Conservation (phyloP, 129 eudicot genomes). For the Saposhnikovia divaricata region DNA sequence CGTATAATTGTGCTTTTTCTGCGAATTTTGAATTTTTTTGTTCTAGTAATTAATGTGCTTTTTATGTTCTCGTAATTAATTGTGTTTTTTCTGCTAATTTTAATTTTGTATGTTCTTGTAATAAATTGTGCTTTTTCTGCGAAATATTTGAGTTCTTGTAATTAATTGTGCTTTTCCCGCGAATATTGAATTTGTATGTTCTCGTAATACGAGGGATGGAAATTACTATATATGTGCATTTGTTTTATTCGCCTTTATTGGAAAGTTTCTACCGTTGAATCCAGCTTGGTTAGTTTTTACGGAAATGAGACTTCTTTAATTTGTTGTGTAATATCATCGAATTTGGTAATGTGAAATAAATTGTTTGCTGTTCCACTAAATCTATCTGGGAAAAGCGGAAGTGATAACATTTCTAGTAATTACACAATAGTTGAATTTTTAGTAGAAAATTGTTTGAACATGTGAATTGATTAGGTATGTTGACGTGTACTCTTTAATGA, state of each 20-base stretch:
- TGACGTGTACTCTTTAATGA: background rate
- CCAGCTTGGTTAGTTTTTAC: background rate
- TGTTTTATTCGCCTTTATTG: background rate
- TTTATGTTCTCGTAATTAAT: no score
- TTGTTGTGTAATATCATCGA: background rate
- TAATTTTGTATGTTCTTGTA: no score
- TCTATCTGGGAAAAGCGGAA: background rate
- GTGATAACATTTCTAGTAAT: no score
- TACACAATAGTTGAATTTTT: background rate
- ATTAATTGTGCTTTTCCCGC: background rate
- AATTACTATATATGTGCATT: background rate
- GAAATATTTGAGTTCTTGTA: no score
- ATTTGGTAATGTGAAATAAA: background rate
- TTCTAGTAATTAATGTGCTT: no score
- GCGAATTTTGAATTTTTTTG: background rate
- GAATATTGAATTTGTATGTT: no score
- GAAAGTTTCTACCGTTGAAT: background rate
- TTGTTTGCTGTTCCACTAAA: background rate
- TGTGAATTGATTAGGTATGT: background rate
- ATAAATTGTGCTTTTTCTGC: no score
- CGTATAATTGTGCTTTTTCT: background rate
- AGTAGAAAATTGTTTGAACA: background rate
- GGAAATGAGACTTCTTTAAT: background rate
- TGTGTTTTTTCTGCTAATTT: no score
- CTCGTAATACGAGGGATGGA: no score